Percentiles rank a stretch among this genome's conserved stretches.
phyloP scores from a whole-genome alignment of 805 yeast genomes.

The Groenewaldozyma tartarivorans region DNA sequence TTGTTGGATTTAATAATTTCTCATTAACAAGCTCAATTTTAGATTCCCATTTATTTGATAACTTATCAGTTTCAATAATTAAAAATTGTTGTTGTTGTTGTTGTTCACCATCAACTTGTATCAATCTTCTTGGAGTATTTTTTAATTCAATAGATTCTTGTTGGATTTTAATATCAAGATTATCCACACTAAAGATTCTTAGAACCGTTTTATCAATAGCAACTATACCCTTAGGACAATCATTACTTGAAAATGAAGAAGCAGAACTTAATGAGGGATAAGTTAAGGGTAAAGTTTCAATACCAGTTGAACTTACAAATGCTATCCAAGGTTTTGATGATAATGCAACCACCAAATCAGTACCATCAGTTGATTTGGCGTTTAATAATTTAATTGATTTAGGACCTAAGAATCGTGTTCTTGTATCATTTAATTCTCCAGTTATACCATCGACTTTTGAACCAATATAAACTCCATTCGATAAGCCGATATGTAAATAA shows the following conservation, averaged over 20 bases:
- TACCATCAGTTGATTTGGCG: constrained; percentile 22
- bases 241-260: constrained; percentile 47
- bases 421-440: constrained; percentile 56
- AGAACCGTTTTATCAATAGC: constrained; percentile 47
- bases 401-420: constrained; percentile 67
- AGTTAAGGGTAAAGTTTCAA: constrained; percentile 40
- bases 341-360: constrained; percentile 33
- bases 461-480: constrained; percentile 71
- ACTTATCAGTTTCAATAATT: neutral
- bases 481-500: constrained; percentile 67
- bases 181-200: constrained; percentile 36
- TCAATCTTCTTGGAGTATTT: constrained; percentile 16
- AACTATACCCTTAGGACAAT: constrained; percentile 51
- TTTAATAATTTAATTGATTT: constrained; percentile 44
- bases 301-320: constrained; percentile 26
- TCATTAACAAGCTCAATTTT: constrained; percentile 42
- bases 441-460: constrained; percentile 46
- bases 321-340: constrained; percentile 52
- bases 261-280: constrained; percentile 16
- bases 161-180: constrained; percentile 12
- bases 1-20: constrained; percentile 13
- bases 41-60: constrained; percentile 37
- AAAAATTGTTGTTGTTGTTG: no score
- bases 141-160: constrained; percentile 7
- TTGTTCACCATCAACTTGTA: constrained; percentile 2